phyloP scores from a whole-genome alignment of 2,329 filamentous ascomycete genomes.

The Thielaviopsis ethacetica region DNA sequence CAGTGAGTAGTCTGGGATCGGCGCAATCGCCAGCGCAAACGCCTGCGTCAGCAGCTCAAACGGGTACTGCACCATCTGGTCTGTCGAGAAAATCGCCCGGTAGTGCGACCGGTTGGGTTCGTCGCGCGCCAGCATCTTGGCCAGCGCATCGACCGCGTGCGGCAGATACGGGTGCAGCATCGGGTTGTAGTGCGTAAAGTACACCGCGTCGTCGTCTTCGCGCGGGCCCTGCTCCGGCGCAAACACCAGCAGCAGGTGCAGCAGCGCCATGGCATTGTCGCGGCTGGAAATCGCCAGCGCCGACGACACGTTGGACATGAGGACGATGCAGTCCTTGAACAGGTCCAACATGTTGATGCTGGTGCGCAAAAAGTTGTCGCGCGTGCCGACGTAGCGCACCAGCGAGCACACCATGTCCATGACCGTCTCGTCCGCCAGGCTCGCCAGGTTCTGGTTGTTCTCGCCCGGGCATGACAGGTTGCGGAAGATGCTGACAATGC shows the following conservation, averaged over 20 bases:
- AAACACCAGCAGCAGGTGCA: conserved; percentile 84
- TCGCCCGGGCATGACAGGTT: conserved; percentile 72
- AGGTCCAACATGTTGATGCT: conserved; percentile 82
- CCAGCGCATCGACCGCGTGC: conserved; percentile 74
- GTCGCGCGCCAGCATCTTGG: conserved; percentile 81
- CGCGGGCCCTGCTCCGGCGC: conserved; percentile 61
- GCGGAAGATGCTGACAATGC: conserved; percentile 79
- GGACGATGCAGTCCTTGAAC: conserved; percentile 85
- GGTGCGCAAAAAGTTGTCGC: conserved; percentile 69
- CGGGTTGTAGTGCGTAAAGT: conserved; percentile 70
- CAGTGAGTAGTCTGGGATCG: conserved; percentile 52
- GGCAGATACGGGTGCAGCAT: conserved; percentile 74
- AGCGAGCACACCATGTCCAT: conserved; percentile 71
- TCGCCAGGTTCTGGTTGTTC: conserved; percentile 46
- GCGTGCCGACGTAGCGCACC: conserved; percentile 75
- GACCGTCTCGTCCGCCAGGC: conserved; percentile 60
- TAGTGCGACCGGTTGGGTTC: conserved; percentile 83
- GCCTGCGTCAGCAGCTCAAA: conserved; percentile 73
- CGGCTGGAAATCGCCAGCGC: conserved; percentile 66
- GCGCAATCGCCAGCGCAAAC: conserved; percentile 73
- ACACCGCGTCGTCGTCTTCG: conserved; percentile 35
- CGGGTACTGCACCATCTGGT: conserved; percentile 45
- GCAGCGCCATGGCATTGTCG: conserved; percentile 71
- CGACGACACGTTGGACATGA: conserved; percentile 77
- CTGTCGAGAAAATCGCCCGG: conserved; percentile 62